Percentiles rank a stretch among this genome's conserved stretches.
These are phyloP conservation scores for Pythium aristosporum DNA, from an alignment of 352 stramenopile genomes.

Conservation along the genomic window DNA sequence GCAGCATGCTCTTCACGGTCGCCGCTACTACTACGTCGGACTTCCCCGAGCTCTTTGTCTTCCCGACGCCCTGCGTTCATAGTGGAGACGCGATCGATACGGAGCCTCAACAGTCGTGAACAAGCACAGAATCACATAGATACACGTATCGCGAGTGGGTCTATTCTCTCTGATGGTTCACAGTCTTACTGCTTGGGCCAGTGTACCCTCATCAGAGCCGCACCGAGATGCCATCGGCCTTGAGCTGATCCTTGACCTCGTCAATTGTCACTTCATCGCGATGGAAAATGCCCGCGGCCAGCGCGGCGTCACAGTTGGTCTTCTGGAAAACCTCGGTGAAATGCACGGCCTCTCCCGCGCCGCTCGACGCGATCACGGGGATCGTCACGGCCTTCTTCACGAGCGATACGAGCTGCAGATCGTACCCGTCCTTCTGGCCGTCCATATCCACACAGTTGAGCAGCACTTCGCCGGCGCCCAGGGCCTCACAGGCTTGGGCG, in stretches of 20 bases:
- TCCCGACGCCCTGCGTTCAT: not conserved
- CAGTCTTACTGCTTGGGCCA: not conserved
- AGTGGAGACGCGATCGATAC: not conserved
- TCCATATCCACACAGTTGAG: conserved; percentile 99
- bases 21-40: not conserved
- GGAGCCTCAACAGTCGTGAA: not conserved
- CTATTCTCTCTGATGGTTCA: not conserved
- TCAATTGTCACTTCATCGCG: conserved; percentile 95
- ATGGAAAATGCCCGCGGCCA: conserved; percentile 99
- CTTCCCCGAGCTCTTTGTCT: conserved; percentile 9
- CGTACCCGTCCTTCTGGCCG: conserved; percentile 93
- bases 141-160: not conserved
- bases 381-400: conserved; percentile 92
- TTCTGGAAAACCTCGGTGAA: conserved; percentile 95
- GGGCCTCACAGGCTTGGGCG: conserved; percentile 85
- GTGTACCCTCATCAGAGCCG: conserved; percentile 36
- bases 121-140: too few species aligned
- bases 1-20: conserved; percentile 9
- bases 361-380: conserved; percentile 97
- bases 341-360: conserved; percentile 92
- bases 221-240: conserved; percentile 64
- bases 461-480: conserved; percentile 97
- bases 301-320: conserved; percentile 91
- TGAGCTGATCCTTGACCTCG: conserved; percentile 93
- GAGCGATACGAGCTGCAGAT: conserved; percentile 56